A percentile compares a stretch with the other conserved stretches of the same genome.
Evolutionary conservation across 106 monocot species (phyloP).

Genomic region (Allium fistulosum): DNA sequence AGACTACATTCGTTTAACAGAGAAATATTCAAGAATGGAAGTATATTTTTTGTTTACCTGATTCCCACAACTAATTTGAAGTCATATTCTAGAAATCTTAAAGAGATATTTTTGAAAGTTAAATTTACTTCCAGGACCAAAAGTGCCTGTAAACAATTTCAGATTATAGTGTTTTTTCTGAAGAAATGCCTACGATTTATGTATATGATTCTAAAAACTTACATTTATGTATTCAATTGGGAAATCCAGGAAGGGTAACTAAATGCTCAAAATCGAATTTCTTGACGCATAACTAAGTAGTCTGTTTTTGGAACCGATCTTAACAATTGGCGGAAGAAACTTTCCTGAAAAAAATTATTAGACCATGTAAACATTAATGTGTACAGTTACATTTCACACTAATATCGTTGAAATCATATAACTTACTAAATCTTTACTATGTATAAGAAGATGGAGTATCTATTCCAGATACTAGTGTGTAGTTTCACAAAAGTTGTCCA

Average conservation of each 20-base stretch:
- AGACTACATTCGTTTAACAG: too few relatives aligned
- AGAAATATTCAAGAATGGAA: too few relatives aligned
- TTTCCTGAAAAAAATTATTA: slow-evolving; percentile 11
- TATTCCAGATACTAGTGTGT: slow-evolving; percentile 47
- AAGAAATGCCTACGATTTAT: too few relatives aligned
- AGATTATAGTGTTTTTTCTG: not conserved
- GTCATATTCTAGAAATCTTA: slow-evolving; percentile 45
- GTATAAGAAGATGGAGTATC: slow-evolving; percentile 17
- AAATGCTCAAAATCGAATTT: too few relatives aligned
- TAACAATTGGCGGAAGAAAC: slow-evolving; percentile 42
- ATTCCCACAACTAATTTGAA: slow-evolving; percentile 65
- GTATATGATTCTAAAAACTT: slow-evolving; percentile 7
- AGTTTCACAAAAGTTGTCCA: slow-evolving; percentile 51
- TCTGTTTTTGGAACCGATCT: slow-evolving; percentile 57
- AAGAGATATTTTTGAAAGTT: slow-evolving; percentile 61
- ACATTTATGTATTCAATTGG: slow-evolving; percentile 54
- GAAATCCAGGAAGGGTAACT: too few relatives aligned
- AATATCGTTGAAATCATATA: not conserved
- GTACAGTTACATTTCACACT: too few relatives aligned
- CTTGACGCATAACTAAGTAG: slow-evolving; percentile 47
- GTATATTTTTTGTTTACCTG: too few relatives aligned
- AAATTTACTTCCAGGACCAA: slow-evolving; percentile 51
- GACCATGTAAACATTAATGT: too few relatives aligned
- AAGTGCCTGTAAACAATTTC: slow-evolving; percentile 29
- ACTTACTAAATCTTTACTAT: too few relatives aligned